Evolutionary conservation across 1,284 basidiomycete species (phyloP).

Genomic region (Austroboletus novae-zelandiae): DNA sequence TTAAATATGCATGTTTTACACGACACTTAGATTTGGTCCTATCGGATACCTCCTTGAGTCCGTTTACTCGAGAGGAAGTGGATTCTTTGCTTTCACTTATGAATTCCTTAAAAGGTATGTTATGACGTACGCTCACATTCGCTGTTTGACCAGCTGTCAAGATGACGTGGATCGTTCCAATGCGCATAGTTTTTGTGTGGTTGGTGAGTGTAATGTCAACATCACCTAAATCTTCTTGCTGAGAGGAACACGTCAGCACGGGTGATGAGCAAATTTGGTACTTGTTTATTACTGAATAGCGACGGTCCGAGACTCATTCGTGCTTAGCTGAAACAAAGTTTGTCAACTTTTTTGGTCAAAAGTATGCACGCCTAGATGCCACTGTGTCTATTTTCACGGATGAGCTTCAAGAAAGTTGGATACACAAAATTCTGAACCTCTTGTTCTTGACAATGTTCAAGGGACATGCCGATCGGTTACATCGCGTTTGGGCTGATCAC

Average conservation of each 20-base stretch:
- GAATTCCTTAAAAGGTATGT: constrained; percentile 1
- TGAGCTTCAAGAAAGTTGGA: neutral
- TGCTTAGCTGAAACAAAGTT: constrained; percentile 15
- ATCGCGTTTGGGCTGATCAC: constrained; percentile 22
- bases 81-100: constrained; percentile 9
- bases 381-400: neutral
- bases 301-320: neutral
- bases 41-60: constrained; percentile 18
- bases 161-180: constrained; percentile 5
- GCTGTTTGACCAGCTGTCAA: neutral
- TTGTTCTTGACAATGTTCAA: constrained; percentile 15
- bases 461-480: constrained; percentile 15
- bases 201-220: constrained; percentile 10
- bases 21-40: constrained; percentile 16
- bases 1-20: neutral
- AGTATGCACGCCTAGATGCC: constrained; percentile 13
- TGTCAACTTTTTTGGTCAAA: neutral
- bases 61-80: constrained; percentile 16
- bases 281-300: neutral
- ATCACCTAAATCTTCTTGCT: neutral
- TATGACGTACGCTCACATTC: constrained; percentile 1
- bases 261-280: constrained; percentile 6
- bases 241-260: constrained; percentile 6
- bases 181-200: constrained; percentile 12
- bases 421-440: constrained; percentile 2